Evolutionary conservation across 1,284 basidiomycete species (phyloP).

Genomic region (Schizophyllum amplum): DNA sequence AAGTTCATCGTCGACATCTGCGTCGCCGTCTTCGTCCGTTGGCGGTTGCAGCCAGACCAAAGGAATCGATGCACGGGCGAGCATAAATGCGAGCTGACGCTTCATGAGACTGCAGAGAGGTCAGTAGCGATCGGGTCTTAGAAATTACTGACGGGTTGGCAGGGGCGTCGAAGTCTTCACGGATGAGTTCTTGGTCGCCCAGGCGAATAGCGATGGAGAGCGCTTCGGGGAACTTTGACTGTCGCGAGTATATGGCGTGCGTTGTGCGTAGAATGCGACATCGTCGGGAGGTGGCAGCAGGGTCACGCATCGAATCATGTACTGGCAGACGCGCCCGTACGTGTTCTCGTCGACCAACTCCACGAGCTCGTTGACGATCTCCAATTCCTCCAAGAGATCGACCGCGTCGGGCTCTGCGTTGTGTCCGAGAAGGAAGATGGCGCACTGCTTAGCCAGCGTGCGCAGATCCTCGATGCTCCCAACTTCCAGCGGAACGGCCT

Average conservation of each 20-base stretch:
- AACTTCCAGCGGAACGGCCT: conserved; percentile 15
- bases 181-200: conserved; percentile 75
- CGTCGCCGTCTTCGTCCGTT: conserved; percentile 43
- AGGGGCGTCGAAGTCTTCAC: conserved; percentile 81
- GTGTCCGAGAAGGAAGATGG: conserved; percentile 87
- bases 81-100: conserved; percentile 90
- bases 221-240: conserved; percentile 89
- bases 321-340: conserved; percentile 90
- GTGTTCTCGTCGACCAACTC: conserved; percentile 84
- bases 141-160: conserved; percentile 63
- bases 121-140: background rate
- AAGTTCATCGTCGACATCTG: conserved; percentile 52
- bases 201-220: conserved; percentile 84
- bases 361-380: conserved; percentile 78
- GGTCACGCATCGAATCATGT: conserved; percentile 94
- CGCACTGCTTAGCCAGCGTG: conserved; percentile 78
- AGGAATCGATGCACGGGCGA: conserved; percentile 89
- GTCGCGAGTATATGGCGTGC: conserved; percentile 84
- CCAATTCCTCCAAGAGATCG: conserved; percentile 91
- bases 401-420: conserved; percentile 99
- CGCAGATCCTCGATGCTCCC: conserved; percentile 71
- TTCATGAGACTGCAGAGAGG: conserved; percentile 68
- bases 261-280: conserved; percentile 84
- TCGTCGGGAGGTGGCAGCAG: conserved; percentile 94
- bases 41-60: conserved; percentile 78